Percentiles rank a stretch among this genome's conserved stretches.
Evolutionary conservation across 2,329 filamentous ascomycete species (phyloP).

Genomic region (Penicillium oxalicum): DNA sequence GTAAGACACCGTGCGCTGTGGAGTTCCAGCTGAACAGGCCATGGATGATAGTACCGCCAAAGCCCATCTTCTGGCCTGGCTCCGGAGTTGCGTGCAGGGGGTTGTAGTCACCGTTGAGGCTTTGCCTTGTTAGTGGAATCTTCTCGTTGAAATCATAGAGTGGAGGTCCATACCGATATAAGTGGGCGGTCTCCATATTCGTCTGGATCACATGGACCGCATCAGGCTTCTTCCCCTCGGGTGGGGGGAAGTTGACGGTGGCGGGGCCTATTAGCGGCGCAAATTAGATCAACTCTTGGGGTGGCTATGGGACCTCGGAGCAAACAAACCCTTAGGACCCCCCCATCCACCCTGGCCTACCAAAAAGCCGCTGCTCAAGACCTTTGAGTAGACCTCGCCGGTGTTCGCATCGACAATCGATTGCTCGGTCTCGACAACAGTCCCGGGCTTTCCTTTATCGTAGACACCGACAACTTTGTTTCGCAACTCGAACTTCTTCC

Average conservation of each 20-base stretch:
- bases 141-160: neutral
- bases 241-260: conserved; percentile 70
- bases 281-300: conserved; percentile 2
- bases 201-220: conserved; percentile 65
- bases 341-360: conserved; percentile 79
- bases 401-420: conserved; percentile 64
- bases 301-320: neutral
- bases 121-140: conserved; percentile 17
- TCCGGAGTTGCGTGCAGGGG: conserved; percentile 83
- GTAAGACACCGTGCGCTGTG: conserved; percentile 65
- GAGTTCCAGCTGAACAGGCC: conserved; percentile 85
- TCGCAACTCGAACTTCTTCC: conserved; percentile 67
- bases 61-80: conserved; percentile 83
- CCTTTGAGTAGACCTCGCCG: conserved; percentile 65
- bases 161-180: conserved; percentile 54
- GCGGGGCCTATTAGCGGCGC: conserved; percentile 49
- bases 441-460: conserved; percentile 80
- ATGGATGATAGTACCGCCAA: conserved; percentile 82
- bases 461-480: conserved; percentile 78
- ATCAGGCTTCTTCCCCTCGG: conserved; percentile 65
- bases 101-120: conserved; percentile 91
- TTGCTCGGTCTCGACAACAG: conserved; percentile 73
- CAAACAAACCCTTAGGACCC: conserved; percentile 68
- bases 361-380: conserved; percentile 68
- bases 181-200: conserved; percentile 62